Conservation (phyloP, 106 monocot genomes). For the Iris macrosiphon region DNA sequence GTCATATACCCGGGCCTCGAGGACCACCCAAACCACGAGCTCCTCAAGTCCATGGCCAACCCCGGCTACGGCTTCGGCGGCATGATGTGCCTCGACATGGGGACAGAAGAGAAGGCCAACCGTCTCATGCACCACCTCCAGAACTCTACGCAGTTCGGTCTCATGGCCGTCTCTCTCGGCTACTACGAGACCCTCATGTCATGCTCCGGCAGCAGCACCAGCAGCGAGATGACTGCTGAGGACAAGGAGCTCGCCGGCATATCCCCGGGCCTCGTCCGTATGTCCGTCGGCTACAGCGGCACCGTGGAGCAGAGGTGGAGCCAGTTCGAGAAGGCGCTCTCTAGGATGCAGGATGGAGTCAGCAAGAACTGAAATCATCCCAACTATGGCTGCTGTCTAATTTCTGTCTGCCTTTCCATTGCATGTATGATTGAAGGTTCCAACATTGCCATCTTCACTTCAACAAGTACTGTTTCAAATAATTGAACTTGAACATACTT, state of each 20-base stretch:
- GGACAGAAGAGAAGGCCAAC: conserved; percentile 76
- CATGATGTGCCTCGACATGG: conserved; percentile 97
- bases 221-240: conserved; percentile 71
- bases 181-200: conserved; percentile 99
- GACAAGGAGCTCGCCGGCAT: conserved; percentile 74
- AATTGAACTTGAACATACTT: no score
- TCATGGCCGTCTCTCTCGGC: conserved; percentile 94
- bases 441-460: no score
- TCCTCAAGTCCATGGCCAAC: conserved; percentile 67
- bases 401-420: no score
- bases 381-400: no score
- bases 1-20: conserved; percentile 88
- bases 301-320: conserved; percentile 85
- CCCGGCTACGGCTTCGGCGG: conserved; percentile 84
- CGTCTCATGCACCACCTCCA: conserved; percentile 86
- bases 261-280: conserved; percentile 69
- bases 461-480: no score
- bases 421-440: no score
- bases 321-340: conserved; percentile 80
- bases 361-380: no score
- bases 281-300: conserved; percentile 93
- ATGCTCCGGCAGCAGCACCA: conserved; percentile 93
- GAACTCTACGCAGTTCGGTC: conserved; percentile 86
- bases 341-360: conserved; percentile 14
- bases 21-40: conserved; percentile 71